A percentile compares a stretch with the other conserved stretches of the same genome.
Conservation (phyloP, 805 yeast species). For the Candida methanosorbosa region DNA sequence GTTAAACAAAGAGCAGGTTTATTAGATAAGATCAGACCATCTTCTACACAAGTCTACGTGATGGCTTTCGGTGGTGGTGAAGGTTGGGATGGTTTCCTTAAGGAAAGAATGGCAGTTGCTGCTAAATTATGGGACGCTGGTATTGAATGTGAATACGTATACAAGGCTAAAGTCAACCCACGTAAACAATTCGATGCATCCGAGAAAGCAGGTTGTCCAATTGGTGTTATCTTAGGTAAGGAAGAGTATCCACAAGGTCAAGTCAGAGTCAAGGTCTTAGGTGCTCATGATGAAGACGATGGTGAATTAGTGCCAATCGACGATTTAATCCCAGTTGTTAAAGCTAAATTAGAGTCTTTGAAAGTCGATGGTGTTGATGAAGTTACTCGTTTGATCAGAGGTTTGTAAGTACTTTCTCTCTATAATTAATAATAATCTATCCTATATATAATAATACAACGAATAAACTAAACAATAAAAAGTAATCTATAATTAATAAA, state of each 20-base stretch:
- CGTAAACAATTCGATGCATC: conserved; percentile 98
- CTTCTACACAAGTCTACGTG: conserved; percentile 86
- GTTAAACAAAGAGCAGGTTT: conserved; percentile 68
- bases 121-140: conserved; percentile 82
- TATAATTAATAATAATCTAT: no score
- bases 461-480: not conserved
- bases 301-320: conserved; percentile 69
- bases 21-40: conserved; percentile 61
- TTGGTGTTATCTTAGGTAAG: conserved; percentile 91
- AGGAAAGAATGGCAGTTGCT: conserved; percentile 85
- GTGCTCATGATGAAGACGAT: conserved; percentile 81
- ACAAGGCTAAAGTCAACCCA: conserved; percentile 88
- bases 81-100: conserved; percentile 87
- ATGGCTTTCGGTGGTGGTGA: conserved; percentile 99
- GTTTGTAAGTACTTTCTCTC: conserved; percentile 39
- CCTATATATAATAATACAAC: no score
- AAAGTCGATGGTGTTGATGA: conserved; percentile 51
- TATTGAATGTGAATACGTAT: conserved; percentile 83
- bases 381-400: conserved; percentile 53
- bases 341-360: conserved; percentile 25
- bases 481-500: no score
- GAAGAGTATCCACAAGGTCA: conserved; percentile 82
- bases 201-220: conserved; percentile 83
- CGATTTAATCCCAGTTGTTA: conserved; percentile 45
- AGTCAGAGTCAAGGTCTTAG: conserved; percentile 78